These are phyloP conservation scores for Pseudogymnoascus sp. DNA, from an alignment of 2,329 filamentous ascomycete genomes.

Conservation along the genomic window DNA sequence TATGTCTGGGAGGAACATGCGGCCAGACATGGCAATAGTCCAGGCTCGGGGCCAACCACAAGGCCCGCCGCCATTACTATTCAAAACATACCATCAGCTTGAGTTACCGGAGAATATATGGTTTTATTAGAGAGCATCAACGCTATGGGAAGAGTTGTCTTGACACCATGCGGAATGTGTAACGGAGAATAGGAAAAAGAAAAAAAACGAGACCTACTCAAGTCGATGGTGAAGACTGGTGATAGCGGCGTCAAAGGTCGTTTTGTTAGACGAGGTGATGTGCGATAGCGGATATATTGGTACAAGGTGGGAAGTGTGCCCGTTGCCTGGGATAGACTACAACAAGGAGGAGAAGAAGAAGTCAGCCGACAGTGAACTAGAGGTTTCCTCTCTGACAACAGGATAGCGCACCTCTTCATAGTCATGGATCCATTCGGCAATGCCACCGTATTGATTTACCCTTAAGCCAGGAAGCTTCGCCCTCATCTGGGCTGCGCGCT, in stretches of 20 bases:
- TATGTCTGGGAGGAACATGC: not conserved
- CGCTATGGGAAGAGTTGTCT: not conserved
- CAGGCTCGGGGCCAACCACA: not conserved
- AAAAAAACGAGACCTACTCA: not conserved
- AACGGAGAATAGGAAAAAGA: not conserved
- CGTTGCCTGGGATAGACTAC: not conserved
- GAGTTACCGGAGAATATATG: not conserved
- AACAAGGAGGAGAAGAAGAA: constrained; percentile 14
- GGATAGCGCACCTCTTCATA: constrained; percentile 4
- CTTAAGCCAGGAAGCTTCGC: not conserved
- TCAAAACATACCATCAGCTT: not conserved
- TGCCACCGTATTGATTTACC: constrained; percentile 7
- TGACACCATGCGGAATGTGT: not conserved
- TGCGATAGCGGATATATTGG: not conserved
- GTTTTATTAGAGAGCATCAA: not conserved
- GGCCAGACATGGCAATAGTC: not conserved
- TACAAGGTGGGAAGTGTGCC: not conserved
- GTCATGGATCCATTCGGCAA: constrained; percentile 8
- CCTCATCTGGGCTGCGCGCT: not conserved
- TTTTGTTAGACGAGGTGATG: not conserved
- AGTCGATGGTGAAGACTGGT: not conserved
- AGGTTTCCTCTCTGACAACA: not conserved
- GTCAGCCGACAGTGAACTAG: constrained; percentile 15
- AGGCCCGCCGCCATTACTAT: not conserved
- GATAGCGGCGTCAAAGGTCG: not conserved